A percentile compares a stretch with the other conserved stretches of the same genome.
phyloP scores from a whole-genome alignment of 805 yeast species.

The Saccharomycopsis selenospora region DNA sequence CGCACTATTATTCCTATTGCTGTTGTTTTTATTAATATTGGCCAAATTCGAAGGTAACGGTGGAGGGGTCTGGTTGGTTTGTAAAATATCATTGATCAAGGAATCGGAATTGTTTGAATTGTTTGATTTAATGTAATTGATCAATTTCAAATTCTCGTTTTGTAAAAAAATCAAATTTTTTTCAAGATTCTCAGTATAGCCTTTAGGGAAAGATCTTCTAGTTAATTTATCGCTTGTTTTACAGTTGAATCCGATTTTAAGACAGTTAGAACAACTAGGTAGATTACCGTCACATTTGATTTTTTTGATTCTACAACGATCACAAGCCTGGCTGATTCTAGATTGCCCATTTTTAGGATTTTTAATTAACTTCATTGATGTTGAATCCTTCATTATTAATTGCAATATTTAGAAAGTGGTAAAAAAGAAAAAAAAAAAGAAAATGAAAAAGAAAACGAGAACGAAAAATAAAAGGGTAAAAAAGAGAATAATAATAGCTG shows the following conservation, averaged over 20 bases:
- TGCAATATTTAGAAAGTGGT: too few relatives aligned
- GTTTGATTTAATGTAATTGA: conserved; percentile 29
- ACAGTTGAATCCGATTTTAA: conserved; percentile 58
- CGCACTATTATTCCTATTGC: too few relatives aligned
- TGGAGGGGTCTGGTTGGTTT: conserved; percentile 9
- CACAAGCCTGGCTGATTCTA: conserved; percentile 74
- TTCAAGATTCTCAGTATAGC: conserved; percentile 72
- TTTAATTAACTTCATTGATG: conserved; percentile 14
- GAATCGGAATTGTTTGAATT: conserved; percentile 24
- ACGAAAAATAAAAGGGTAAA: too few relatives aligned
- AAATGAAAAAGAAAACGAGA: too few relatives aligned
- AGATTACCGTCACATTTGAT: conserved; percentile 68
- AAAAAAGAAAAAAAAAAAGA: too few relatives aligned
- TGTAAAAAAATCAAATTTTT: conserved; percentile 53
- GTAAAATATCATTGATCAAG: conserved; percentile 22
- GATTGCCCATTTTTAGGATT: conserved; percentile 22
- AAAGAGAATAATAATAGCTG: too few relatives aligned
- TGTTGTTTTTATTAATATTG: not conserved
- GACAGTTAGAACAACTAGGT: conserved; percentile 62
- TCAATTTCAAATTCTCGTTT: conserved; percentile 40
- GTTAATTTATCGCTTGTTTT: conserved; percentile 67
- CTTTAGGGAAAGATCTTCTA: conserved; percentile 72
- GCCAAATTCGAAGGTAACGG: not conserved
- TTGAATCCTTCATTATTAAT: not conserved
- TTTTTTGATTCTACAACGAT: conserved; percentile 69